phyloP scores from a whole-genome alignment of 73 alveolate genomes.

The Paramecium octaurelia region DNA sequence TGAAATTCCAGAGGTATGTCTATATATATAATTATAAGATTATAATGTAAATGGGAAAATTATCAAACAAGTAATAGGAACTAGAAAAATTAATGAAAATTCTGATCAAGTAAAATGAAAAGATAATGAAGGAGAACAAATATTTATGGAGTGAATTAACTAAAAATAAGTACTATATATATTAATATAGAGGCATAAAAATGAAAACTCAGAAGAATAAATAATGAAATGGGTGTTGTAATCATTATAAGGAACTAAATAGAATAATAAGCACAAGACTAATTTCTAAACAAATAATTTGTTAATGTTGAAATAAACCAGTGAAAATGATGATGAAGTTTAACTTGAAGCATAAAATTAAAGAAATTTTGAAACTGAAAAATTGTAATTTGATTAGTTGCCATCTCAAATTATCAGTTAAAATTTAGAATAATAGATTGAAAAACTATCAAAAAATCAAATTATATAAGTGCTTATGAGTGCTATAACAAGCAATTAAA shows the following conservation, averaged over 20 bases:
- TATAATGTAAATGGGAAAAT: not conserved
- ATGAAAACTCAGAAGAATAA: not conserved
- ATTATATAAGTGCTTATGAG: not conserved
- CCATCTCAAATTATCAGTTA: not conserved
- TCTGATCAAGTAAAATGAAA: constrained; percentile 16
- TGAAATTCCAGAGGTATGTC: not conserved
- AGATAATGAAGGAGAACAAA: not conserved
- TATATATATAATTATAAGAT: not conserved
- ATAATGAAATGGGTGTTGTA: not conserved
- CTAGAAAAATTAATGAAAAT: constrained; percentile 15
- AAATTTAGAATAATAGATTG: not conserved
- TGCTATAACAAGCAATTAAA: not conserved
- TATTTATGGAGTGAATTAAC: constrained; percentile 31
- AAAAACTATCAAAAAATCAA: not conserved
- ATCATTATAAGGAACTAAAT: not conserved
- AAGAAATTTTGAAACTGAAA: not conserved
- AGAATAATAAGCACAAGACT: not conserved
- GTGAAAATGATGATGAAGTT: not conserved
- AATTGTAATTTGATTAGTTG: not conserved
- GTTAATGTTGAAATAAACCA: not conserved
- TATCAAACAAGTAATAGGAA: not conserved
- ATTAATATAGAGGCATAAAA: not conserved
- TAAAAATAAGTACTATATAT: constrained; percentile 19
- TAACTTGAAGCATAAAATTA: not conserved
- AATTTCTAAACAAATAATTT: not conserved